A percentile compares a stretch with the other conserved stretches of the same genome.
These are phyloP conservation scores for Calonectria ilicicola DNA, from an alignment of 2,329 filamentous ascomycete species.

Conservation along the genomic window DNA sequence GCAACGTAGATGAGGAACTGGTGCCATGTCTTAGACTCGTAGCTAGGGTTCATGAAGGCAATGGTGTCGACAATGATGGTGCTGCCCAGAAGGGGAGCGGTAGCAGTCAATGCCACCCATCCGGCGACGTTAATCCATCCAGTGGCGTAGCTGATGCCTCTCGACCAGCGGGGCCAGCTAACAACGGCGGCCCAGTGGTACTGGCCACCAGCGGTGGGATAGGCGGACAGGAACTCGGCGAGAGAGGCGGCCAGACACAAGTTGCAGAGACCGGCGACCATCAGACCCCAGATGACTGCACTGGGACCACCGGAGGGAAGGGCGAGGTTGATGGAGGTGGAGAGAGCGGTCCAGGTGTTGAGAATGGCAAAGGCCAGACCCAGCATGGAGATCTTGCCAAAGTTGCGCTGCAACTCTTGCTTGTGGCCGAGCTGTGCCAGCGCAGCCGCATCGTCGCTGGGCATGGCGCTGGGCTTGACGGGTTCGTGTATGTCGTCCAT, in stretches of 20 bases:
- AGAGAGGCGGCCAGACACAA: slow-evolving; percentile 76
- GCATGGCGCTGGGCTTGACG: slow-evolving; percentile 27
- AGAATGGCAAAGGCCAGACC: slow-evolving; percentile 62
- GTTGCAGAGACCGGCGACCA: slow-evolving; percentile 74
- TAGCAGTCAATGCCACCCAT: slow-evolving; percentile 77
- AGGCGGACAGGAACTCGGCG: slow-evolving; percentile 78
- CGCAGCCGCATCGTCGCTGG: slow-evolving; percentile 50
- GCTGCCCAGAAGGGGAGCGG: slow-evolving; percentile 75
- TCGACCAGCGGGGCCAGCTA: slow-evolving; percentile 69
- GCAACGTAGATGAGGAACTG: slow-evolving; percentile 80
- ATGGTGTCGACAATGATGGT: slow-evolving; percentile 76
- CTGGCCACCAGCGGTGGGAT: slow-evolving; percentile 69
- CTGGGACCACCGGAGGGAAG: slow-evolving; percentile 78
- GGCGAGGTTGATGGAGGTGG: slow-evolving; percentile 59
- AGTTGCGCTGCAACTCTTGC: slow-evolving; percentile 63
- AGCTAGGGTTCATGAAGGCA: slow-evolving; percentile 68
- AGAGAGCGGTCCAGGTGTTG: slow-evolving; percentile 63
- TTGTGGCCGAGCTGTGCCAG: slow-evolving; percentile 60
- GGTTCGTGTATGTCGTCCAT: slow-evolving; percentile 37
- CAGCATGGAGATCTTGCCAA: slow-evolving; percentile 61
- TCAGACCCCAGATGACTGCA: slow-evolving; percentile 78
- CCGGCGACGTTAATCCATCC: slow-evolving; percentile 81
- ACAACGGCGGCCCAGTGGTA: slow-evolving; percentile 81
- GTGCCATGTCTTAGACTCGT: slow-evolving; percentile 72
- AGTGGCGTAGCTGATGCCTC: slow-evolving; percentile 75